phyloP scores from a whole-genome alignment of 441 rosid species.

The Brassica balearica region DNA sequence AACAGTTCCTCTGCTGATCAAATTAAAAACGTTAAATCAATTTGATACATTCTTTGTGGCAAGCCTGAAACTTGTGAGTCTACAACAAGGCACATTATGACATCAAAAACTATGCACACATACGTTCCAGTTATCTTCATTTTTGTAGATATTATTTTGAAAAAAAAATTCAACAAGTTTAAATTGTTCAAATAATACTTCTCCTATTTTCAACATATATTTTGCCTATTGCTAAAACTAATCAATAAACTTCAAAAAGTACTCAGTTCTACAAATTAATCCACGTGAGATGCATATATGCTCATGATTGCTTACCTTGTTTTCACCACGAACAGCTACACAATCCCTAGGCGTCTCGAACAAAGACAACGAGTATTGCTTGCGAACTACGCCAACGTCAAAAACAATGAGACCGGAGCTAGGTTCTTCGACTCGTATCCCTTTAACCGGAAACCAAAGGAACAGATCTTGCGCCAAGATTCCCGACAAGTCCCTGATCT shows the following conservation, averaged over 20 bases:
- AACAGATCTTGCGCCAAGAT: constrained; percentile 79
- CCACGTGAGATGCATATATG: not conserved
- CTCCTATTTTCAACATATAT: not conserved
- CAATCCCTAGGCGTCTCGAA: constrained; percentile 89
- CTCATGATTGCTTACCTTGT: constrained; percentile 22
- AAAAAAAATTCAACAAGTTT: not conserved
- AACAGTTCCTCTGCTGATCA: not conserved
- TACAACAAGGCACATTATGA: not conserved
- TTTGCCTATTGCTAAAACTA: not conserved
- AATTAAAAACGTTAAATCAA: not conserved
- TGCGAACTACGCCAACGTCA: constrained; percentile 84
- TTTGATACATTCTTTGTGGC: not conserved
- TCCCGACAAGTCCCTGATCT: constrained; percentile 71
- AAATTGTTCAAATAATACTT: not conserved
- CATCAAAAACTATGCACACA: not conserved
- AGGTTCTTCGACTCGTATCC: constrained; percentile 81
- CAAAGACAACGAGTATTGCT: constrained; percentile 84
- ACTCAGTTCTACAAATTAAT: not conserved
- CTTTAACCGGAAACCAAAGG: constrained; percentile 90
- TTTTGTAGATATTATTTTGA: not conserved
- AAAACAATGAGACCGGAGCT: constrained; percentile 92
- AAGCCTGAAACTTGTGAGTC: not conserved
- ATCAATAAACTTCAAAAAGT: not conserved
- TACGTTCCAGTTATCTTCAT: not conserved
- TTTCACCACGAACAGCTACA: constrained; percentile 44